Base-by-base conservation (phyloP, 2,329 filamentous ascomycete genomes). In the Coniochaeta prunicola region DNA sequence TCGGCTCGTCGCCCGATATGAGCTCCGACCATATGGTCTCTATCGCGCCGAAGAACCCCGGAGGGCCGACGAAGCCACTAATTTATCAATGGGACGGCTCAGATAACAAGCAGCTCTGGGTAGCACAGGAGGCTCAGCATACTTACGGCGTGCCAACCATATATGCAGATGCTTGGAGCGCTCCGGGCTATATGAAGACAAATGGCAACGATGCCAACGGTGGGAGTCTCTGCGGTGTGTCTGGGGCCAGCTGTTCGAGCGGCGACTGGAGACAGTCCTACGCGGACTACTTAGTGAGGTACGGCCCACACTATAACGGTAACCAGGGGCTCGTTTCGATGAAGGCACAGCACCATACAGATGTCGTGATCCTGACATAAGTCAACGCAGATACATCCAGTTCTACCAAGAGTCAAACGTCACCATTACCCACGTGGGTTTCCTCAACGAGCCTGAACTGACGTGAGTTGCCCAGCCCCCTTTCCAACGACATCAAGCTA, bases 61-160 rank as follows among this genome's bases (percentile, higher is more conserved):
- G 74, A 4, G 65, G 65, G 0, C 71, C 74, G 0, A 64, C 56
- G 9, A 71, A 69, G 2, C 63, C 64, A 5, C 73, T 75, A 0
- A 63, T 68, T 28, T 79, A 77, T 58, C 61, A 65, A 2, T 77
- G 75, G 74, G 75, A 77, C 59, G 66, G 66, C 4, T 73, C 75
- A 58, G 73, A 79, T 59, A 70, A 68, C 12, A 75, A 75, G 7
- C 79, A 82, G 66, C 64, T 82, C 3, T 80, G 72, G 64, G 63
- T 82, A 10, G 73, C 74, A 17, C 69, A 80, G 64, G 71, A 78
- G 64, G 78, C 78, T 10, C 65, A 67, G 54, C 63, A 69, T 8
- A 67, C 65, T 9, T 72, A 72, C 26, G 70, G 69, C 7, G 69
- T 72, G 10, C 61, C 61, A 36, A 67, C 68, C 42, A 68, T 74